Percentiles rank a stretch among this genome's conserved stretches.
phyloP scores from a whole-genome alignment of 1,284 basidiomycete genomes.

The Rhodotorula mucilaginosa region DNA sequence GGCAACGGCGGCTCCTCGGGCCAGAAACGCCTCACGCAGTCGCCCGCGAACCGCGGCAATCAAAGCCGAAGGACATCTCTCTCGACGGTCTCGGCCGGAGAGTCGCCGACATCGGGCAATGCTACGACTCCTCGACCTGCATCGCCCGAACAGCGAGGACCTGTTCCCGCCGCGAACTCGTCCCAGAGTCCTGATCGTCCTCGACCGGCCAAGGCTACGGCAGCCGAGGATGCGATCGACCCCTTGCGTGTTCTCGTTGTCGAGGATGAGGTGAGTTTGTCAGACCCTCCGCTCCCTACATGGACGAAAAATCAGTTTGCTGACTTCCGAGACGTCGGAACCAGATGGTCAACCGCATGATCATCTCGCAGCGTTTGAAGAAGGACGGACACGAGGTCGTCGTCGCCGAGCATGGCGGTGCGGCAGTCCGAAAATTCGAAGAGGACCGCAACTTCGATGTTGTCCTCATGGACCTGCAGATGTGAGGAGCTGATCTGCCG shows the following conservation, averaged over 20 bases:
- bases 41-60: too few relatives aligned
- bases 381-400: conserved; percentile 45
- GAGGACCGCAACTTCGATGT: conserved; percentile 39
- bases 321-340: not conserved
- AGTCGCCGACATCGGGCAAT: not conserved
- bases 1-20: not conserved
- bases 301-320: not conserved
- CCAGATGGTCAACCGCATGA: conserved; percentile 42
- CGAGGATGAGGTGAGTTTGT: conserved; percentile 56
- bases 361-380: conserved; percentile 44
- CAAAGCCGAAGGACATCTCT: not conserved
- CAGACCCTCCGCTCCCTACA: not conserved
- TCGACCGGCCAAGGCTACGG: not conserved
- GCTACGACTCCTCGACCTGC: not conserved
- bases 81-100: not conserved
- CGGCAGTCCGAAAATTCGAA: conserved; percentile 43
- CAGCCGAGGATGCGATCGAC: conserved; percentile 2
- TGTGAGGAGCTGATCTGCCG: conserved; percentile 3
- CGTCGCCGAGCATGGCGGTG: conserved; percentile 43
- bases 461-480: conserved; percentile 43
- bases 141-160: not conserved
- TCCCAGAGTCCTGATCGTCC: not conserved
- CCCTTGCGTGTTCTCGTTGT: conserved; percentile 65
- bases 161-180: not conserved
- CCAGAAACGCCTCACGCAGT: too few relatives aligned